Base-by-base conservation (phyloP, 345 rosid species). In the Camelina sativa region DNA sequence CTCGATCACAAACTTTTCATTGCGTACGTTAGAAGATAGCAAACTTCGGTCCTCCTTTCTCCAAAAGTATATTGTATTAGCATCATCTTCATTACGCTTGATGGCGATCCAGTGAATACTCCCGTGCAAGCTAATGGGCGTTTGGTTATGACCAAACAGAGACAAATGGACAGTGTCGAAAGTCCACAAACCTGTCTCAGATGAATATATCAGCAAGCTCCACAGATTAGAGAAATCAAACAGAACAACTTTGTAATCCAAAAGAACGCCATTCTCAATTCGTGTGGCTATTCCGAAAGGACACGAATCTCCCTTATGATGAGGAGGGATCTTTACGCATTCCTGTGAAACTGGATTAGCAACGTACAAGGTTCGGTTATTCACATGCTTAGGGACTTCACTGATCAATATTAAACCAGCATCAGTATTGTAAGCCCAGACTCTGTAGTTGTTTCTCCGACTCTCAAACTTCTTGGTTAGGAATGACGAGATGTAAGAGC, bases 181-280 rank as follows among this genome's bases (percentile, higher is more conserved):
- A 12, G 34, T 51, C 71, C 59, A 51, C 34, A 5, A 35, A 48
- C 60, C 20, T 35, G 71, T 66, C 59, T 66, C 22, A 2, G 48
- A 51, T 37, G 60, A 35, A 64, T 64, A 62, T 0, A 47, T 17
- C 4, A 62, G 12, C 12, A 62, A 41, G 13, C 35, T n/a, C n/a
- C n/a, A n/a, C n/a, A n/a, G n/a, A n/a, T 1, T 0, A 11, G 1
- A 41, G 6, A 2, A 2, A 38, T 41, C 15, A 12, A 47, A 8
- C 35, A 65, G 7, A 63, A 63, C 54, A 44, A 63, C 35, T 63
- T 44, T 63, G 37, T 63, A 63, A 63, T 52, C 22, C 7, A 16
- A 16, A 64, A 28, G 9, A 22, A 64, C 38, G 0, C 38, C 68
- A 4, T 46, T 64, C 3, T 64, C 40, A n/a, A 1, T 43, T 5